These are phyloP conservation scores for Orbilia quercus DNA, from an alignment of 2,329 filamentous ascomycete genomes.

Conservation along the genomic window DNA sequence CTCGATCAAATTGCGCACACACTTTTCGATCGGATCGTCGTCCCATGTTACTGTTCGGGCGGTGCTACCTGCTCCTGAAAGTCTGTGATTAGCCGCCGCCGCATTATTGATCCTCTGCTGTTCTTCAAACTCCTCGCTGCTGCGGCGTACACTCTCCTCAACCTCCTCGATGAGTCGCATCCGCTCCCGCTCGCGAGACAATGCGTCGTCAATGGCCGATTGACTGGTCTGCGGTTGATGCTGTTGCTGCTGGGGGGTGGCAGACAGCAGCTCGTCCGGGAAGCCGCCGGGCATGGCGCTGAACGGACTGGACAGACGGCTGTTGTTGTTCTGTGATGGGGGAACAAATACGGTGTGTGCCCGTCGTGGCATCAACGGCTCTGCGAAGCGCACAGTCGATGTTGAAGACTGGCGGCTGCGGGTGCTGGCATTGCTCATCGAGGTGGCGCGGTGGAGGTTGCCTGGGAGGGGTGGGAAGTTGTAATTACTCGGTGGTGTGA, in stretches of 20 bases:
- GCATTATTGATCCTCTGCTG: constrained; percentile 44
- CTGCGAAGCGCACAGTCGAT: constrained; percentile 52
- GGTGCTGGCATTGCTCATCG: constrained; percentile 46
- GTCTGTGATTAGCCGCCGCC: constrained; percentile 31
- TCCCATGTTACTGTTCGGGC: constrained; percentile 17
- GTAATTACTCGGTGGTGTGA: constrained; percentile 39
- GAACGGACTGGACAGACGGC: constrained; percentile 20
- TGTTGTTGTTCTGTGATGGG: constrained; percentile 21
- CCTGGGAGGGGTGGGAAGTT: constrained; percentile 53
- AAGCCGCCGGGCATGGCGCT: constrained; percentile 44
- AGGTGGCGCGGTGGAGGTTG: constrained; percentile 48
- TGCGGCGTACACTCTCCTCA: constrained; percentile 50
- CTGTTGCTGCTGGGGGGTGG: neutral
- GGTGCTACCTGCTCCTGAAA: constrained; percentile 2
- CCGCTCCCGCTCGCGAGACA: constrained; percentile 38
- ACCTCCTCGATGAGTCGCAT: constrained; percentile 54
- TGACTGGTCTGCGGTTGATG: constrained; percentile 45
- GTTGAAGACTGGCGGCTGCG: constrained; percentile 56
- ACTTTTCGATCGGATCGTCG: constrained; percentile 56
- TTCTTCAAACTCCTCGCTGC: constrained; percentile 51
- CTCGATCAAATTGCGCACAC: constrained; percentile 58
- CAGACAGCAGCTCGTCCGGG: constrained; percentile 31
- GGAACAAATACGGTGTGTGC: constrained; percentile 45
- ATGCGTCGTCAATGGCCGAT: constrained; percentile 45
- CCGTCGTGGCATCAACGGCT: constrained; percentile 42